Evolutionary conservation across 2,329 filamentous ascomycete genomes (phyloP), one percentile per base, ranked within the genome.

Genomic region (Exophiala sideris): DNA sequence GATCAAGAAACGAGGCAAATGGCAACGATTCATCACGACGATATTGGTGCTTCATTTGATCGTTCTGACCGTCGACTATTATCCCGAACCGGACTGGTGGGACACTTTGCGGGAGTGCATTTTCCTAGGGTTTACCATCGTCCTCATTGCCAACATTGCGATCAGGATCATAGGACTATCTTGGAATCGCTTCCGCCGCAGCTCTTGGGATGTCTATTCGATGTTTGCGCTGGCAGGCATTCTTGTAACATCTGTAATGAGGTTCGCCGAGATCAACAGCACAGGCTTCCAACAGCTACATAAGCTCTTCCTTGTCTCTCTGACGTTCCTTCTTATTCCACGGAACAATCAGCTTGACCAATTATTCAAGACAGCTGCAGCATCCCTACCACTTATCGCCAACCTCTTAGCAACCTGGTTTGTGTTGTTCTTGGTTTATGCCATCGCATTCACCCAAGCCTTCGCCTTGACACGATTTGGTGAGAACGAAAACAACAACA

Each of bases 351-450:
- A 95, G 46, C 81, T 99, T 18, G 95, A 99, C 68, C 94, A 99
- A 69, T 83, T 99, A 0, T 99, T 99, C 83, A 99, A 99, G 72
- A 99, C 95, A 1, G 95, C 92, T 0, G 94, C 94, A 9, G 94
- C 92, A 49, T 95, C 89, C 83, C 74, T 99, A 63, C 87, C 89
- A 2, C 85, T 89, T 14, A 99, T 99, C 63, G 83, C 87, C 54
- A 99, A 96, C 67, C 77, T 99, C 40, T 76, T 99, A 36, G 92
- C 92, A 1, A 99, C 95, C 0, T 99, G 94, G 94, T 88, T 97
- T 59, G 91, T 99, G 2, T 83, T 99, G 56, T 99, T 97, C 74
- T 76, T 99, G 41, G 91, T 96, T 18, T 99, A 91, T 67, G 92
- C 94, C 44, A 99, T 99, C 65, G 95, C 94, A 3, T 79, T 97